Evolutionary conservation across 345 rosid genomes (phyloP), one percentile per base, ranked within the genome.

Genomic region (Alliaria petiolata): DNA sequence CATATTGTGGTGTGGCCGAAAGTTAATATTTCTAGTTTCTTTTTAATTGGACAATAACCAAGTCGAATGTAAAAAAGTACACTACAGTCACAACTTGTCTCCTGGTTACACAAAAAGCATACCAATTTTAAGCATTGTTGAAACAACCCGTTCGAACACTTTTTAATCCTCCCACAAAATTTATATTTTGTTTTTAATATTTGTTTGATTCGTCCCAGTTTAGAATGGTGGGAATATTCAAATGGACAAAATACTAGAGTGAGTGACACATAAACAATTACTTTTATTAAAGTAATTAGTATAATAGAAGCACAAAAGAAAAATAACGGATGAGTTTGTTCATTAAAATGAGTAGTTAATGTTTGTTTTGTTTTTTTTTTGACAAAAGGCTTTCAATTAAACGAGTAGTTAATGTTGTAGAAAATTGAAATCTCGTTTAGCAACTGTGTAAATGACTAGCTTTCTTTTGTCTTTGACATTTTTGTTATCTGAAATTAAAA

Each of bases 11-110:
- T 52, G 45, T 61, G 69, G 40, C 62, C 14, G 6, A 60, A 50
- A 60, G 61, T 13, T 62, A 28, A 63, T 31, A 11, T 45, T 11
- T 62, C 7, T 33, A 16, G 42, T 71, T 50, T 43, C 8, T 14
- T 26, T 53, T 39, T n/a, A n/a, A 34, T 33, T 71, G 76, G 62
- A 52, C 30, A 53, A 42, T 62, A 52, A 71, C 69, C 47, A 42
- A 8, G 19, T 10, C 17, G 31, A 33, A 19, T 51, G 16, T 62
- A 9, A 3, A 20, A 51, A 62, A 33, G 45, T 43, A 51, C 54
- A 51, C 36, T 31, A n/a, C 50, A 47, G 50, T 15, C 11, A 2
- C 20, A 17, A 38, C 62, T n/a, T n/a, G n/a, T n/a, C n/a, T 31
- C 28, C 25, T 62, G 38, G 36, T 52, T 54, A 71, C 62, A 19